Percentiles rank a stretch among this genome's conserved stretches.
Evolutionary conservation across 2,329 filamentous ascomycete species (phyloP).

Genomic region (Pleoardoris graminearum): DNA sequence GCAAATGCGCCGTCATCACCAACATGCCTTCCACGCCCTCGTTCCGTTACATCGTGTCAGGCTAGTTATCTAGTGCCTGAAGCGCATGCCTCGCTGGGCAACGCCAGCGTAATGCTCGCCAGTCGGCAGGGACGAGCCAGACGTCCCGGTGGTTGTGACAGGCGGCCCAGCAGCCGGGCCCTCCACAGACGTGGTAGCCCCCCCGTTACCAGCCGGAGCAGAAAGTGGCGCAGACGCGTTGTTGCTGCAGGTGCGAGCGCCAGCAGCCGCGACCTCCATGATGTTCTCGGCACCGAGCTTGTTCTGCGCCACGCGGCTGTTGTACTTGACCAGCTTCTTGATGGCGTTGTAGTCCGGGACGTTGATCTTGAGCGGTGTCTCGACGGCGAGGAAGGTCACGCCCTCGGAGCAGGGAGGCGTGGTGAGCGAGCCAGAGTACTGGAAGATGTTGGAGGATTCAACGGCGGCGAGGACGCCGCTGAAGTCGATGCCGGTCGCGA

Average conservation of each 20-base stretch:
- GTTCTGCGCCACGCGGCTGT: slow-evolving; percentile 60
- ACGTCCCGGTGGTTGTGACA: slow-evolving; percentile 5
- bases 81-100: slow-evolving; percentile 5
- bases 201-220: neutral
- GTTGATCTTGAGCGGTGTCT: slow-evolving; percentile 53
- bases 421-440: slow-evolving; percentile 63
- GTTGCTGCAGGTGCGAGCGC: neutral
- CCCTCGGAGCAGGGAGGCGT: slow-evolving; percentile 65
- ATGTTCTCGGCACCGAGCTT: slow-evolving; percentile 52
- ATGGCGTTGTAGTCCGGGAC: slow-evolving; percentile 56
- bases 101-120: neutral
- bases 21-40: too few species aligned
- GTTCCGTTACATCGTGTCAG: too few species aligned
- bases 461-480: slow-evolving; percentile 45
- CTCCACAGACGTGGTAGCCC: neutral
- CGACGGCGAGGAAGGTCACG: slow-evolving; percentile 58
- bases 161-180: neutral
- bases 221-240: neutral
- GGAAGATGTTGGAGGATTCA: slow-evolving; percentile 47
- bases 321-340: slow-evolving; percentile 59
- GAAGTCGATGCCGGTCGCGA: slow-evolving; percentile 50
- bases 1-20: too few species aligned
- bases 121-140: neutral
- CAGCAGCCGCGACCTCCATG: slow-evolving; percentile 1
- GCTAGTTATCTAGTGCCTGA: neutral